Evolutionary conservation across 371 early-diverging fungal species (phyloP).

Genomic region (Mucor velutinosus): DNA sequence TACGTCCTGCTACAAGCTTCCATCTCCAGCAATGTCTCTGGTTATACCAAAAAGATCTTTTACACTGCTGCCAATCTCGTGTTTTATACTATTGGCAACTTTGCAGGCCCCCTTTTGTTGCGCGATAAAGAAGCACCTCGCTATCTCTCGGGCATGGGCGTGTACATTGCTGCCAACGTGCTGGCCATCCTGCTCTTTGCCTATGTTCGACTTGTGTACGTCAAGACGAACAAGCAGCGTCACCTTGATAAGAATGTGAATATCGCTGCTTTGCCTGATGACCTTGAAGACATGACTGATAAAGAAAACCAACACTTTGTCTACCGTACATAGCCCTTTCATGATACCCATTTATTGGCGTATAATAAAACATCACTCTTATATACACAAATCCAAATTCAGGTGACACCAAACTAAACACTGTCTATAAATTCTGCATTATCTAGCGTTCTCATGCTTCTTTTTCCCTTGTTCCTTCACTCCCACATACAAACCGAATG

Average conservation of each 20-base stretch:
- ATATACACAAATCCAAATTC: not conserved
- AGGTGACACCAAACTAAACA: not conserved
- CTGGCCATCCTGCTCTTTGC: conserved; percentile 22
- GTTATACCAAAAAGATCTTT: conserved; percentile 32
- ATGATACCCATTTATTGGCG: not conserved
- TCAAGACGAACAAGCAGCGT: conserved; percentile 15
- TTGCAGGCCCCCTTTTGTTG: conserved; percentile 25
- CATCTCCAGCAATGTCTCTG: conserved; percentile 24
- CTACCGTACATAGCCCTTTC: conserved; percentile 9
- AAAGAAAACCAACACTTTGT: conserved; percentile 20
- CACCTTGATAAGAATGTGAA: not conserved
- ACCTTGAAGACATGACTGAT: conserved; percentile 23
- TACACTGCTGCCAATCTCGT: conserved; percentile 17
- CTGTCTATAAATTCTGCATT: not conserved
- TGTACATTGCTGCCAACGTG: conserved; percentile 33
- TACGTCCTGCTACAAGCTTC: conserved; percentile 20
- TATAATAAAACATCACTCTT: no score
- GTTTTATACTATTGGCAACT: conserved; percentile 25
- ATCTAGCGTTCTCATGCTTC: not conserved
- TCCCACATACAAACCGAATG: not conserved
- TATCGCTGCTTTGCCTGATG: conserved; percentile 13
- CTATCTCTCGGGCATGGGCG: conserved; percentile 36
- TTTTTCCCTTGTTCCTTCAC: not conserved
- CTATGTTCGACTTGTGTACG: conserved; percentile 17
- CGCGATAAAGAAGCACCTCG: conserved; percentile 22